These are phyloP conservation scores for Cryptococcus sp. DNA, from an alignment of 1,284 basidiomycete genomes.

Conservation along the genomic window DNA sequence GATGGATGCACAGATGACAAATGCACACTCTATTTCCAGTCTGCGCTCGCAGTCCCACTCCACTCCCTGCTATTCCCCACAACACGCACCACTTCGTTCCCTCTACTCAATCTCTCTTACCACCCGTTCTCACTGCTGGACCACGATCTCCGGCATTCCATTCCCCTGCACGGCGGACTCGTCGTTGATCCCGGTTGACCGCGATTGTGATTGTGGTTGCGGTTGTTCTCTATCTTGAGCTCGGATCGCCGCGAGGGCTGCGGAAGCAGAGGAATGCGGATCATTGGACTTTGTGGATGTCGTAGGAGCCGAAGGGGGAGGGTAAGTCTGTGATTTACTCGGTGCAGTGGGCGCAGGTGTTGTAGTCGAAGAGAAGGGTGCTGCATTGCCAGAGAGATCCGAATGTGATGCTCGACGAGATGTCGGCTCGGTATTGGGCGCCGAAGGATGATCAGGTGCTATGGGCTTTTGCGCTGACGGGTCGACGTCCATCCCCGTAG, in stretches of 20 bases:
- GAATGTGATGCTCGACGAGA: not conserved
- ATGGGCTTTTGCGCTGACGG: not conserved
- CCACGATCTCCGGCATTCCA: not conserved
- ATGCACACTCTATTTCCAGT: too few relatives aligned
- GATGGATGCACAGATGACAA: too few relatives aligned
- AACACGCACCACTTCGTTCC: conserved; percentile 7
- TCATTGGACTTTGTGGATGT: not conserved
- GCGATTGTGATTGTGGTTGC: not conserved
- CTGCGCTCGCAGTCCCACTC: not conserved
- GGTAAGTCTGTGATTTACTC: too few relatives aligned
- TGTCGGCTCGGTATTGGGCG: conserved; percentile 1
- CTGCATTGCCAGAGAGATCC: too few relatives aligned
- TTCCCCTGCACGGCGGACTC: not conserved
- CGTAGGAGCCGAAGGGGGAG: not conserved
- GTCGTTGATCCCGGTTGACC: not conserved
- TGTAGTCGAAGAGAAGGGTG: too few relatives aligned
- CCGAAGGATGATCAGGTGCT: conserved; percentile 6
- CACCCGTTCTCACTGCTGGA: not conserved
- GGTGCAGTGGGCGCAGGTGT: too few relatives aligned
- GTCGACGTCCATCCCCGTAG: not conserved
- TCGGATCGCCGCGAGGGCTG: too few relatives aligned
- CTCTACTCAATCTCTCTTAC: conserved; percentile 69
- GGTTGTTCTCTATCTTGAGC: not conserved
- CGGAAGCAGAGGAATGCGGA: too few relatives aligned
- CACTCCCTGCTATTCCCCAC: conserved; percentile 13